phyloP scores from a whole-genome alignment of 139 green algal genomes.

The Bryopsis sp. region DNA sequence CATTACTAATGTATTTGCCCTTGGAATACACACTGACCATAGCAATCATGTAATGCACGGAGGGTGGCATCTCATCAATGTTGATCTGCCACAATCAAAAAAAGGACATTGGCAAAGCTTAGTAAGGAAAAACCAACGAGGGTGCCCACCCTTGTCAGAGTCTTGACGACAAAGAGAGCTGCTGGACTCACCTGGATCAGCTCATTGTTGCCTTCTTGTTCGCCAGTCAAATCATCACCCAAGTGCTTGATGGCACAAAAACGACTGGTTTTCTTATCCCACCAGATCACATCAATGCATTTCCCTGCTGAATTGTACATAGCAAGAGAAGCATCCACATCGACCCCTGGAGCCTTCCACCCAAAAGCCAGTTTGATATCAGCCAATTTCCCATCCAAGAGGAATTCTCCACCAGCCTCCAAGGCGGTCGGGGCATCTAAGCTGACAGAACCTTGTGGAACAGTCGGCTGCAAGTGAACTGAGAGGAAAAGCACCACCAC shows the following conservation, averaged over 20 bases:
- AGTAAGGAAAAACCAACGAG: neutral
- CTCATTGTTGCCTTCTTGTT: neutral
- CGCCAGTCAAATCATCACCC: neutral
- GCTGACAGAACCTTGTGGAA: neutral
- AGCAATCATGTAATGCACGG: neutral
- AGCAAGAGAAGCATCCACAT: constrained; percentile 7
- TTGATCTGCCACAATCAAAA: constrained; percentile 1
- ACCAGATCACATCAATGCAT: constrained; percentile 4
- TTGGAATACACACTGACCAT: constrained; percentile 1
- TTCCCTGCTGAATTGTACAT: neutral
- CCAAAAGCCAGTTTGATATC: neutral
- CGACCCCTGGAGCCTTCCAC: neutral
- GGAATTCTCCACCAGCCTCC: neutral
- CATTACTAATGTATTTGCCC: neutral
- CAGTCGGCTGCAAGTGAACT: neutral
- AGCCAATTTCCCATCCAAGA: neutral
- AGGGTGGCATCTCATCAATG: neutral
- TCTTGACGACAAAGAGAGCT: neutral
- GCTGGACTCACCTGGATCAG: neutral
- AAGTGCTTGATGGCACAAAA: neutral
- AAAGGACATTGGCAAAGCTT: too few relatives aligned
- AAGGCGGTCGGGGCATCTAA: neutral
- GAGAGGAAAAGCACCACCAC: neutral
- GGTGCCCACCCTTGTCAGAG: neutral
- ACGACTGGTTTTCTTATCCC: constrained; percentile 2